These are phyloP conservation scores for Mucor circinelloides DNA, from an alignment of 371 early-diverging fungal genomes.

Conservation along the genomic window DNA sequence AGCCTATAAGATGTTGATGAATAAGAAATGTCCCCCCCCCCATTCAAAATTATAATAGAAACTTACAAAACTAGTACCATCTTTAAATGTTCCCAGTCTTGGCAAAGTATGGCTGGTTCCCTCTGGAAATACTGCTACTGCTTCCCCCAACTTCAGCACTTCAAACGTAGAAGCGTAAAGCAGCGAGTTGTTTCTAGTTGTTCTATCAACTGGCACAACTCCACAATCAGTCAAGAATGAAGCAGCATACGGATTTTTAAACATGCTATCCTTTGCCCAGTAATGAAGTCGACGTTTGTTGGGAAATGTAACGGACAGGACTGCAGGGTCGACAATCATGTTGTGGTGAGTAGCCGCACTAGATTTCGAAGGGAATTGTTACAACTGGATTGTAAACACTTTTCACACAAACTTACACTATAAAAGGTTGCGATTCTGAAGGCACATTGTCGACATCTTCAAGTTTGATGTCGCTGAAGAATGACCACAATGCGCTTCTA, in stretches of 20 bases:
- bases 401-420: slow-evolving; percentile 32
- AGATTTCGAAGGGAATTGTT: not conserved
- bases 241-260: slow-evolving; percentile 42
- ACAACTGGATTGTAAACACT: not conserved
- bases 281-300: slow-evolving; percentile 53
- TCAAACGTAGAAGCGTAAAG: slow-evolving; percentile 54
- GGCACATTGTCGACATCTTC: slow-evolving; percentile 43
- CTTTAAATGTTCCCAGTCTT: slow-evolving; percentile 44
- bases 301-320: slow-evolving; percentile 51
- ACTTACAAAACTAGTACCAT: slow-evolving; percentile 55
- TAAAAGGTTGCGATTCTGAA: slow-evolving; percentile 35
- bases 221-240: slow-evolving; percentile 48
- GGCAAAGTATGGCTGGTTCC: slow-evolving; percentile 59
- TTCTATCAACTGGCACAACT: slow-evolving; percentile 62
- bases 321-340: slow-evolving; percentile 61
- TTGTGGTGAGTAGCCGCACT: slow-evolving; percentile 61
- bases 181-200: slow-evolving; percentile 52
- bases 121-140: slow-evolving; percentile 63
- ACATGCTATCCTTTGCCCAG: slow-evolving; percentile 63
- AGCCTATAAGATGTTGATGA: slow-evolving; percentile 27
- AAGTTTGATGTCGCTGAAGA: slow-evolving; percentile 45
- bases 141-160: slow-evolving; percentile 49
- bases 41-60: not conserved
- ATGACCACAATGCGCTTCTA: slow-evolving; percentile 52
- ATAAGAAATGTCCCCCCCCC: not conserved